These are phyloP conservation scores for Petunia secreta DNA, from an alignment of 257 asterid species.

Conservation along the genomic window DNA sequence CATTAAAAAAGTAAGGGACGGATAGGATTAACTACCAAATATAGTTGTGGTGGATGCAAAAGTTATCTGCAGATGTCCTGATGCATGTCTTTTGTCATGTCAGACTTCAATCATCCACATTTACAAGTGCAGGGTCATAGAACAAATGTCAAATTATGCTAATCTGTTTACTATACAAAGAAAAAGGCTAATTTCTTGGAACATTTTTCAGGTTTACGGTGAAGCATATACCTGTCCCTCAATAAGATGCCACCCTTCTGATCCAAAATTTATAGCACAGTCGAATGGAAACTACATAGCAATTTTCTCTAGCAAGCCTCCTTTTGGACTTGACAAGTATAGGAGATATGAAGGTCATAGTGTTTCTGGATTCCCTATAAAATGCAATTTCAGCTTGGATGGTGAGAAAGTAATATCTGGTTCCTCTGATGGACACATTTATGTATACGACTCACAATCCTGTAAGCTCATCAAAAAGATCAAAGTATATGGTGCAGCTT, in stretches of 20 bases:
- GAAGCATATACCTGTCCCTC: slow-evolving; percentile 92
- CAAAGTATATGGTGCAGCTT: slow-evolving; percentile 65
- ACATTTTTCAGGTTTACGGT: slow-evolving; percentile 63
- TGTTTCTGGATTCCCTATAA: slow-evolving; percentile 85
- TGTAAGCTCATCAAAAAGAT: slow-evolving; percentile 60
- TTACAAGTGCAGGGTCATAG: neutral
- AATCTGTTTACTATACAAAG: neutral
- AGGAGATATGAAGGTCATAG: slow-evolving; percentile 80
- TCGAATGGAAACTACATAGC: slow-evolving; percentile 96
- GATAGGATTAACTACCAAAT: neutral
- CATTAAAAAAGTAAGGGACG: neutral
- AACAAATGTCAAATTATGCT: neutral
- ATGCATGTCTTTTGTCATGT: neutral
- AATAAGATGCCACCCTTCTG: slow-evolving; percentile 76
- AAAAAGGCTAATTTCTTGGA: neutral
- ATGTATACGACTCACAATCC: slow-evolving; percentile 66
- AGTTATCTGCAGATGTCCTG: neutral
- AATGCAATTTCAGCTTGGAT: slow-evolving; percentile 75
- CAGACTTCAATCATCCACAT: neutral
- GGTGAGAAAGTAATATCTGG: slow-evolving; percentile 73
- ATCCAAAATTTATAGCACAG: slow-evolving; percentile 82
- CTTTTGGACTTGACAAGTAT: slow-evolving; percentile 80
- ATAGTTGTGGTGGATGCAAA: neutral
- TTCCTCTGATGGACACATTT: slow-evolving; percentile 79
- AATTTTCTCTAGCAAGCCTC: slow-evolving; percentile 64